A percentile compares a stretch with the other conserved stretches of the same genome.
These are phyloP conservation scores for Sugiyamaella neomexicana DNA, from an alignment of 1,139 yeast species.

Conservation along the genomic window DNA sequence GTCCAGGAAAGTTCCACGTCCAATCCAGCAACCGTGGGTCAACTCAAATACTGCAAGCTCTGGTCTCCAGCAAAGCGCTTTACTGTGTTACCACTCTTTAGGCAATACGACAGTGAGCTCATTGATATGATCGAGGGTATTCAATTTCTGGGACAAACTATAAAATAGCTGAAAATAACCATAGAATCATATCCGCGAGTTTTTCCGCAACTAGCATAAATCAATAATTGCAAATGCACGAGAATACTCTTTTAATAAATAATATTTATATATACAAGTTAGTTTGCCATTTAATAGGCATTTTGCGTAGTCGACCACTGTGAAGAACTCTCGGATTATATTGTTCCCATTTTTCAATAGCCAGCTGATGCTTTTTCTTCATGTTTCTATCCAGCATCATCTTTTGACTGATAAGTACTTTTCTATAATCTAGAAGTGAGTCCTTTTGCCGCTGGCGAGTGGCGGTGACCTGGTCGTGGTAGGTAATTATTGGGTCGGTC, in stretches of 20 bases:
- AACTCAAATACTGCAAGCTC: conserved; percentile 77
- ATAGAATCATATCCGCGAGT: background rate
- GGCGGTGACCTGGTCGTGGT: background rate
- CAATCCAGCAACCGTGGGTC: conserved; percentile 33
- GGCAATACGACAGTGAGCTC: conserved; percentile 52
- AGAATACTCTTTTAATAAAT: background rate
- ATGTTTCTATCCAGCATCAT: conserved; percentile 9
- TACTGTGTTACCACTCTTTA: conserved; percentile 22
- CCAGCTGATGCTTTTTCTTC: conserved; percentile 9
- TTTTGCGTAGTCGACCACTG: background rate
- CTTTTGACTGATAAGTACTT: conserved; percentile 14
- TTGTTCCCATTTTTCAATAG: conserved; percentile 17
- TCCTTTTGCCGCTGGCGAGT: background rate
- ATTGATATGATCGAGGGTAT: conserved; percentile 56
- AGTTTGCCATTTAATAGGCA: background rate
- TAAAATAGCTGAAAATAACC: conserved; percentile 14
- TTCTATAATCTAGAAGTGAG: conserved; percentile 9
- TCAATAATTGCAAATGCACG: background rate
- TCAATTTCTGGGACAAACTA: conserved; percentile 32
- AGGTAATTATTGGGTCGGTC: conserved; percentile 1
- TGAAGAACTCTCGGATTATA: conserved; percentile 5
- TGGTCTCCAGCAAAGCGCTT: conserved; percentile 37
- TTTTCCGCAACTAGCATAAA: background rate
- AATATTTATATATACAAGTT: background rate
- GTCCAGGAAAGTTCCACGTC: background rate